Percentiles rank a stretch among this genome's conserved stretches.
Conservation (phyloP, 805 yeast species). For the Cyberlindnera japonica region DNA sequence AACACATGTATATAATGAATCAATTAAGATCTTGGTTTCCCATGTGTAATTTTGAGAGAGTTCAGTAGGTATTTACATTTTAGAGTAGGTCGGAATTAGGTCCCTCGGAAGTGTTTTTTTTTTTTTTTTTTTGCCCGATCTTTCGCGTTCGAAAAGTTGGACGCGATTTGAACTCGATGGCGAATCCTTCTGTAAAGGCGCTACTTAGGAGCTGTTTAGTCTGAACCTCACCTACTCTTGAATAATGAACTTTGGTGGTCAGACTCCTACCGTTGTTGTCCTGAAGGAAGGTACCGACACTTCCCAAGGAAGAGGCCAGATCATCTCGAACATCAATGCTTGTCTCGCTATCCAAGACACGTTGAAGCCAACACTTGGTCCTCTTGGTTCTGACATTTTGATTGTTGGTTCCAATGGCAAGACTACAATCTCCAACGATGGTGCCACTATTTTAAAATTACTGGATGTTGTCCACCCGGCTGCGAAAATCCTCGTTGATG, state of each 20-base stretch:
- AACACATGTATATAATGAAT: too few species aligned
- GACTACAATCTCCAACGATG: constrained; percentile 96
- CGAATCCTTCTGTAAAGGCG: neutral
- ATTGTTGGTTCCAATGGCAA: constrained; percentile 79
- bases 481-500: constrained; percentile 91
- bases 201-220: neutral
- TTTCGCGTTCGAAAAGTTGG: neutral
- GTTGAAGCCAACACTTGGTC: constrained; percentile 91
- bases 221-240: neutral
- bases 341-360: constrained; percentile 97
- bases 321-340: constrained; percentile 92
- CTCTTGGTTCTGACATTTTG: constrained; percentile 93
- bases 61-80: too few species aligned
- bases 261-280: constrained; percentile 97
- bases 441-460: constrained; percentile 90
- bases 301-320: constrained; percentile 95
- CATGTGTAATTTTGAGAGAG: too few species aligned
- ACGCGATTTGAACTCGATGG: constrained; percentile 4
- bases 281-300: constrained; percentile 97
- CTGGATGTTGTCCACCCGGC: constrained; percentile 98
- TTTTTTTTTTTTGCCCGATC: too few species aligned
- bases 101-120: too few species aligned
- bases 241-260: constrained; percentile 81
- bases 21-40: too few species aligned
- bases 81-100: too few species aligned